Evolutionary conservation across 257 asterid species (phyloP), one percentile per base, ranked within the genome.

Genomic region (Fraxinus anomala): DNA sequence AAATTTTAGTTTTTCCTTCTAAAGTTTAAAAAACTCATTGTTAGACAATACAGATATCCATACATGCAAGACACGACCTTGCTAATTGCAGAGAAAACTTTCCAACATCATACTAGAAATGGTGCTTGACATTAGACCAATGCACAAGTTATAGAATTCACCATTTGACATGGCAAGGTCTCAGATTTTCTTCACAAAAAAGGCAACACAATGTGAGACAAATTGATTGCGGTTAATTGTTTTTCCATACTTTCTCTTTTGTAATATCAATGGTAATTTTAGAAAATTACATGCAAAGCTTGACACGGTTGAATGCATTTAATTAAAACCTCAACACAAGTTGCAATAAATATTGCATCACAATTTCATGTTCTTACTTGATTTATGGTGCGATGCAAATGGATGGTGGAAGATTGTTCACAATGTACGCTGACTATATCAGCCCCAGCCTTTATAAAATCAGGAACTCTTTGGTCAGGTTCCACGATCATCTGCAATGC

Each of bases 391-490:
- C 99, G 97, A 74, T 96, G 99, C 88, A 96, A 91, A 89, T 96
- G 99, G 81, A 96, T 92, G 81, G 99, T 93, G 73, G 99, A 93
- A 78, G 98, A 85, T 83, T 92, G 98, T 84, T 96, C 99, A 77
- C 98, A 96, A 56, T 96, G 99, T 82, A 94, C 87, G 79, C 99
- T 96, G 74, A 96, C 92, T 44, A 96, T 96, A 75, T 96, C 99
- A 65, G 99, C 99, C 83, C 99, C 99, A 77, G 99, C 99, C 88
- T 96, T 96, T 70, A 96, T 90, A 86, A 96, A 96, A 87, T 96
- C 99, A 6, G 97, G 95, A 42, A 96, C 92, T 78, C 99, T 86
- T 86, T 89, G 98, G 7, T 96, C 99, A 21, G 99, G 98, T 84
- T 96, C 98, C 70, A 96, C 99, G 83, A 93, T 94, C 99, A 96